Evolutionary conservation across 2,329 filamentous ascomycete genomes (phyloP), one percentile per base, ranked within the genome.

Genomic region (Hawksworthiomyces lignivorus): DNA sequence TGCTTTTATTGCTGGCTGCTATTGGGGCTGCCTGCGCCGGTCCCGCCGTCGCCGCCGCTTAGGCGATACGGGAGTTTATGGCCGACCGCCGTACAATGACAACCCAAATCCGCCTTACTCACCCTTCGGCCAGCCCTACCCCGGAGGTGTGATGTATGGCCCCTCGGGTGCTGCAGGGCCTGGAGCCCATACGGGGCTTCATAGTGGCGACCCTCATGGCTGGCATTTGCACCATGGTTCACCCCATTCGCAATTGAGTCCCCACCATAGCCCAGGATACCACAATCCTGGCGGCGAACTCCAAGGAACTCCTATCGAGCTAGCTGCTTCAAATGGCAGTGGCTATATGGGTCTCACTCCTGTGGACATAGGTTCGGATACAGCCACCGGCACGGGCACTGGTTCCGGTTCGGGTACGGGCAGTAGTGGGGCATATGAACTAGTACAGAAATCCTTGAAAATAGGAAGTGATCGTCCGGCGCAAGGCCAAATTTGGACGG

Each of bases 401-500:
- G 39, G 36, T 5, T 39, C 35, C 10, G 41, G 41, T 4, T 28
- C 28, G 17, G 29, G 27, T 7, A 26, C 36, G 12, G 34, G 26
- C 7, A 45, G 40, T 31, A 39, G 39, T 49, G 20, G 39, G 27
- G 21, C 33, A 31, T 35, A 47, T 22, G 32, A 49, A n/a, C 24
- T 19, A 22, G 34, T 27, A 2, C 26, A 20, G 14, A n/a, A n/a
- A n/a, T n/a, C n/a, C n/a, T n/a, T n/a, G n/a, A n/a, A n/a, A n/a
- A n/a, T 29, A 7, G n/a, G 21, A 17, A 18, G 39, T 9, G 12
- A 19, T 31, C 7, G 34, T 17, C 60, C 60, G 45, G 51, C 58
- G 15, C 57, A 60, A 32, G 55, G 55, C 31, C 59, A 57, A 34
- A 36, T 58, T 12, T 61, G 59, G 60, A 39, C 56, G 41, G 57